These are phyloP conservation scores for Cladosporium oxysporum DNA, from an alignment of 2,329 filamentous ascomycete species.

Conservation along the genomic window DNA sequence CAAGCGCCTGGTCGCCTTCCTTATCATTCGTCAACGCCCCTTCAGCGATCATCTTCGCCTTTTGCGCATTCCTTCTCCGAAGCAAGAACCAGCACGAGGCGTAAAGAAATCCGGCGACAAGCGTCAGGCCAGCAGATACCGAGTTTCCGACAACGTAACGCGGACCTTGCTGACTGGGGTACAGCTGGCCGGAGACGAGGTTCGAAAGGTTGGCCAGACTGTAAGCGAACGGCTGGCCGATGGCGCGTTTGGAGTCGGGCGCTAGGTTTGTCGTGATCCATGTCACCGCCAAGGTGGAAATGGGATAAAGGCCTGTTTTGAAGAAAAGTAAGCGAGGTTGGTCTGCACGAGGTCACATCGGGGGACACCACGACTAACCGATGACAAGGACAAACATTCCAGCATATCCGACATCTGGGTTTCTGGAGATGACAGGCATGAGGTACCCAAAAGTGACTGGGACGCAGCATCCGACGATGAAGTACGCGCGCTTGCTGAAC, in stretches of 20 bases:
- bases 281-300: slow-evolving; percentile 32
- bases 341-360: too few relatives aligned
- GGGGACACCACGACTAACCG: slow-evolving; percentile 11
- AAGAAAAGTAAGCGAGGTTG: too few relatives aligned
- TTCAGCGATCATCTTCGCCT: slow-evolving; percentile 3
- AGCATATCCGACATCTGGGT: slow-evolving; percentile 36
- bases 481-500: slow-evolving; percentile 34
- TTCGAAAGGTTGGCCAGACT: slow-evolving; percentile 36
- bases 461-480: slow-evolving; percentile 34
- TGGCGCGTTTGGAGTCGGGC: slow-evolving; percentile 39
- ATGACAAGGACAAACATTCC: slow-evolving; percentile 39
- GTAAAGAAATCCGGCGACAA: slow-evolving; percentile 31
- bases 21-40: not conserved
- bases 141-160: slow-evolving; percentile 36
- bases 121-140: slow-evolving; percentile 31
- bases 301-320: slow-evolving; percentile 30
- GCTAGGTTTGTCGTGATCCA: slow-evolving; percentile 41
- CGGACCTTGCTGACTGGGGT: slow-evolving; percentile 36
- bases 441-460: slow-evolving; percentile 39
- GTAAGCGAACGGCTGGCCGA: slow-evolving; percentile 37
- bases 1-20: slow-evolving; percentile 4
- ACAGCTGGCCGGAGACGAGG: slow-evolving; percentile 39
- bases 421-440: slow-evolving; percentile 36
- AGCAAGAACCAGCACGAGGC: slow-evolving; percentile 34
- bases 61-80: not conserved